phyloP scores from a whole-genome alignment of 257 asterid genomes.

The Schizonepeta tenuifolia region DNA sequence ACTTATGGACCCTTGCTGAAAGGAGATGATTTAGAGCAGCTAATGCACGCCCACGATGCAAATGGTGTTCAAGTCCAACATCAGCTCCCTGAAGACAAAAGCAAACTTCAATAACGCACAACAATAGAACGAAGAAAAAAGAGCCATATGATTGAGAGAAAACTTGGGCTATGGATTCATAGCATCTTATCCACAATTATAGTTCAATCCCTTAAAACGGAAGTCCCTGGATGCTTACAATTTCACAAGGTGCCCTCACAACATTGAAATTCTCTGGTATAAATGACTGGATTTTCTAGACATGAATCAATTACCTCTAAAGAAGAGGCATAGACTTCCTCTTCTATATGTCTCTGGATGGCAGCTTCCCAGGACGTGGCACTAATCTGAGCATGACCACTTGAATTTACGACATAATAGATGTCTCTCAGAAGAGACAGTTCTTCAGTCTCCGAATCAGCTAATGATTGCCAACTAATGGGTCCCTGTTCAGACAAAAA shows the following conservation, averaged over 20 bases:
- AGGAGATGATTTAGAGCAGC: constrained; percentile 82
- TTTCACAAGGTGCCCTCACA: constrained; percentile 22
- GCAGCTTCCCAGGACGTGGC: constrained; percentile 96
- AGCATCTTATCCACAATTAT: constrained; percentile 24
- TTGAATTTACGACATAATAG: constrained; percentile 62
- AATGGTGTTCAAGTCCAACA: constrained; percentile 87
- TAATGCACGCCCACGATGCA: constrained; percentile 98
- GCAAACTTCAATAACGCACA: constrained; percentile 24
- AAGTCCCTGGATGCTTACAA: constrained; percentile 25
- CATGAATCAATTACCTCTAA: constrained; percentile 58
- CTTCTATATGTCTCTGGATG: constrained; percentile 86
- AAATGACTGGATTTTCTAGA: constrained; percentile 22
- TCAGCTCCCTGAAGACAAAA: constrained; percentile 72
- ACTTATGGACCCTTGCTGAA: constrained; percentile 67
- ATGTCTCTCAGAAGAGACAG: constrained; percentile 67
- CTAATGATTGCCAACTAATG: constrained; percentile 86
- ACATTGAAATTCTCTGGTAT: constrained; percentile 22
- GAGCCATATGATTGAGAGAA: constrained; percentile 21
- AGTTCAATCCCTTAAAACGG: constrained; percentile 14
- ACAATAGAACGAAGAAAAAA: constrained; percentile 16
- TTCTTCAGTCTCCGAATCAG: constrained; percentile 69
- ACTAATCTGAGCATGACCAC: constrained; percentile 72
- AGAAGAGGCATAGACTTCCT: constrained; percentile 87
- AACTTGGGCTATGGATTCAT: too few species aligned
- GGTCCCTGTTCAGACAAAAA: constrained; percentile 74